A percentile compares a stretch with the other conserved stretches of the same genome.
Evolutionary conservation across 192 early-diverging fungal species (phyloP).

Genomic region (Coemansia sp.): DNA sequence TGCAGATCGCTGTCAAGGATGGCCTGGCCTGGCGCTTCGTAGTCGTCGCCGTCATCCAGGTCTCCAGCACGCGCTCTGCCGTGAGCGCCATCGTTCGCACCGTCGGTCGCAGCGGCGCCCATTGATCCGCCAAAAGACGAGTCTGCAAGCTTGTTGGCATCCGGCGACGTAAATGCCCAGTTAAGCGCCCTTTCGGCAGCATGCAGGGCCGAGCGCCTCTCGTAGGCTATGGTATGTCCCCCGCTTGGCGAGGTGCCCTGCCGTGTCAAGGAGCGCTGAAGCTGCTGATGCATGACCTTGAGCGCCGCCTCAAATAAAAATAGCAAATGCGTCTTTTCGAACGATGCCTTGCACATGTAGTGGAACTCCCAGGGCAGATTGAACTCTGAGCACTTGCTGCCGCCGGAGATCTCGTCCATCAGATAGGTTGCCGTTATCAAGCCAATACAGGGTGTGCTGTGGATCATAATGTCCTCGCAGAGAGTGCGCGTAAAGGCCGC

Average conservation of each 20-base stretch:
- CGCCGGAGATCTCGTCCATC: slow-evolving; percentile 48
- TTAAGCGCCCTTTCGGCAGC: slow-evolving; percentile 37
- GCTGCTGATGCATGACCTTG: slow-evolving; percentile 41
- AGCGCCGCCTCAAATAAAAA: slow-evolving; percentile 44
- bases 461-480: slow-evolving; percentile 32
- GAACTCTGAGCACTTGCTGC: slow-evolving; percentile 51
- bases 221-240: slow-evolving; percentile 36
- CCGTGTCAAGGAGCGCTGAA: slow-evolving; percentile 31
- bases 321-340: slow-evolving; percentile 40
- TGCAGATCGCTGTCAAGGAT: slow-evolving; percentile 28
- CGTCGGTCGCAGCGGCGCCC: background rate
- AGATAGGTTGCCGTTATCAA: slow-evolving; percentile 35
- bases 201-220: slow-evolving; percentile 45
- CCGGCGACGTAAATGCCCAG: slow-evolving; percentile 40
- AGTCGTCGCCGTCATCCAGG: slow-evolving; percentile 15
- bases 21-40: slow-evolving; percentile 12
- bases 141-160: slow-evolving; percentile 21
- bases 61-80: slow-evolving; percentile 4
- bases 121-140: slow-evolving; percentile 34
- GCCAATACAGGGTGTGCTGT: slow-evolving; percentile 41
- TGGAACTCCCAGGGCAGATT: slow-evolving; percentile 51
- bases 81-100: background rate
- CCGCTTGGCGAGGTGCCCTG: slow-evolving; percentile 9
- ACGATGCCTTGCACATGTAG: slow-evolving; percentile 44
- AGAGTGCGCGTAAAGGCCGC: slow-evolving; percentile 27